These are phyloP conservation scores for Trichophyton rubrum DNA, from an alignment of 2,329 filamentous ascomycete genomes.

Conservation along the genomic window DNA sequence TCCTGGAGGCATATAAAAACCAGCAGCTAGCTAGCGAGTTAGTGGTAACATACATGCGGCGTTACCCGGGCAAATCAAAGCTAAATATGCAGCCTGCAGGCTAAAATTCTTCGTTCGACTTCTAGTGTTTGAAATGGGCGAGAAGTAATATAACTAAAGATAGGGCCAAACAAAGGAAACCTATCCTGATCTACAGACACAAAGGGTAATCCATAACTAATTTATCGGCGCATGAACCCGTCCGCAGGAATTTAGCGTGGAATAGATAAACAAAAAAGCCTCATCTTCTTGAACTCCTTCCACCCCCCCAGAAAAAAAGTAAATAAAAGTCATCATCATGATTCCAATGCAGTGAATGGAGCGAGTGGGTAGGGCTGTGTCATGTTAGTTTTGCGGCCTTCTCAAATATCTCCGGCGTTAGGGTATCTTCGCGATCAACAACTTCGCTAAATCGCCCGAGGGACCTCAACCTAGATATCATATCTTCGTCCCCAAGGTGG, in stretches of 20 bases:
- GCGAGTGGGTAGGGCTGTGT: not conserved
- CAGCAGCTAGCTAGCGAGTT: not conserved
- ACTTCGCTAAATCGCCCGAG: constrained; percentile 45
- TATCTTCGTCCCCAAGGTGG: constrained; percentile 53
- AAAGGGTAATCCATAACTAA: not conserved
- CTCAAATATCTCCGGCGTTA: constrained; percentile 40
- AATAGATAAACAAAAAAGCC: not conserved
- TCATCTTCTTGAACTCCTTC: not conserved
- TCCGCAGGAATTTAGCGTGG: not conserved
- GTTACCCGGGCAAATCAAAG: not conserved
- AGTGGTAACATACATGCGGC: not conserved
- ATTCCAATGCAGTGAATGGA: not conserved
- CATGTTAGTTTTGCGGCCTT: constrained; percentile 38
- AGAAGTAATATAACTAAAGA: not conserved
- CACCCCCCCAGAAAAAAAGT: not conserved
- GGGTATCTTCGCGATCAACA: constrained; percentile 39
- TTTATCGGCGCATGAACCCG: not conserved
- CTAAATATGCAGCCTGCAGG: not conserved
- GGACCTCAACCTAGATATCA: constrained; percentile 46
- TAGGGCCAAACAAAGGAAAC: not conserved
- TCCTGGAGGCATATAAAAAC: not conserved
- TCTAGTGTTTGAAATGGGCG: not conserved
- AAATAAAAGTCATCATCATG: not conserved
- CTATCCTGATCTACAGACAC: not conserved
- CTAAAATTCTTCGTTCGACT: not conserved